Evolutionary conservation across 23 red algal species (phyloP).

Genomic region (Chondrus crispus): DNA sequence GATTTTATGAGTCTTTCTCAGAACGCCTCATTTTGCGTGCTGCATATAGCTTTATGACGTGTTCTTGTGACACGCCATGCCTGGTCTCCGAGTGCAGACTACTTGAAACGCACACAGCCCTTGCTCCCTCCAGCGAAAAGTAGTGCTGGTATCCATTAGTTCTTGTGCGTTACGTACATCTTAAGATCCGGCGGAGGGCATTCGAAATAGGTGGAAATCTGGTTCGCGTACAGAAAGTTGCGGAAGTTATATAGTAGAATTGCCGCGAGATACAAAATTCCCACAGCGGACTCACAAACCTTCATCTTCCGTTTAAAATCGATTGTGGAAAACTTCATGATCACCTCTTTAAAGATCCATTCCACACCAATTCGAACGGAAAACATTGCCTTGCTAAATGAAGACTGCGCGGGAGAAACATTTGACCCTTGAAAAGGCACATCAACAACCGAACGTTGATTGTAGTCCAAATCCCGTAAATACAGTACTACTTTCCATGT

Average conservation of each 20-base stretch:
- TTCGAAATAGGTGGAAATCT: neutral
- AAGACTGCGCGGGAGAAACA: neutral
- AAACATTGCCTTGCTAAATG: neutral
- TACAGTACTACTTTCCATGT: neutral
- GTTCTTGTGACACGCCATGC: too few relatives aligned
- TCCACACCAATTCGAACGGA: neutral
- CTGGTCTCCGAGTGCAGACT: too few relatives aligned
- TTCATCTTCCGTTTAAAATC: neutral
- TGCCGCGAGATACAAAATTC: neutral
- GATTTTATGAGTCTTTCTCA: too few relatives aligned
- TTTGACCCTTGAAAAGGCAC: neutral
- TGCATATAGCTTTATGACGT: too few relatives aligned
- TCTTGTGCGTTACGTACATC: neutral
- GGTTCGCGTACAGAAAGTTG: neutral
- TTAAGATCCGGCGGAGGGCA: neutral
- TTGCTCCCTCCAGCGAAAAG: too few relatives aligned
- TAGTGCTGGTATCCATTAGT: neutral
- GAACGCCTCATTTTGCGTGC: too few relatives aligned
- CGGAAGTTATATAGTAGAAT: neutral
- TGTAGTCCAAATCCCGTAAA: neutral
- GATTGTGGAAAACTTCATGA: neutral
- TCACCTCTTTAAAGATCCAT: neutral
- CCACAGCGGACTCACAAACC: neutral
- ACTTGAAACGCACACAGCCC: too few relatives aligned
- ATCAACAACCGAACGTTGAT: neutral